Base-by-base conservation (phyloP, 805 yeast genomes). In the Starmerella bacillaris region DNA sequence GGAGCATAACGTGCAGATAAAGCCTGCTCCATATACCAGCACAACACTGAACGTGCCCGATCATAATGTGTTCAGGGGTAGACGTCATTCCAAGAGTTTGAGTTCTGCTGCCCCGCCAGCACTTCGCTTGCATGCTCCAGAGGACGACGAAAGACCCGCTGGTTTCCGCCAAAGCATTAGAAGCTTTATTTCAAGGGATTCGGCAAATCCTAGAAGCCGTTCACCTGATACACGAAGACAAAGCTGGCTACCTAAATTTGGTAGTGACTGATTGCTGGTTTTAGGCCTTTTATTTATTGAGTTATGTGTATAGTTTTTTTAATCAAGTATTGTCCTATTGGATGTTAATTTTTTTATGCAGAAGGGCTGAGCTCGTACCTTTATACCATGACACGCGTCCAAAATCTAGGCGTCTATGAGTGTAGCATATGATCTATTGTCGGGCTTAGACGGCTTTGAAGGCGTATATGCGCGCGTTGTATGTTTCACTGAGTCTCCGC, bases 51-150 rank as follows among this genome's bases (percentile, higher is more conserved):
- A 18, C 3, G 18, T 17, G 16, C 30, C 30, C 30, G 18, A 14
- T 14, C 9, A 16, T 18, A 19, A 19, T 18, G n/a, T 14, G 27
- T 26, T 7, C 29, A 48, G 40, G 34, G 37, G 44, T 14, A 14
- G 55, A 21, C 40, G 44, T 17, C 54, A 51, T 37, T 46, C 51
- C 21, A 51, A 51, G 27, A 47, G 52, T 31, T 26, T 51, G 31
- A 48, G 53, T 36, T 42, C 51, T 36, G 54, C 51, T 11, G 24
- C 26, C n/a, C 38, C 40, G 18, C 46, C 47, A n/a, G 7, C 21
- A 4, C 37, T 39, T 12, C 26, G 14, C n/a, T 30, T 35, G 12
- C 15, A 28, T 9, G 29, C 32, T 7, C 18, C 3, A 5, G 33
- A 31, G 14, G 33, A 36, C n/a, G 18, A 9, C 21, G 29, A 37